phyloP scores from a whole-genome alignment of 345 rosid species.

The Syzygium oleosum region DNA sequence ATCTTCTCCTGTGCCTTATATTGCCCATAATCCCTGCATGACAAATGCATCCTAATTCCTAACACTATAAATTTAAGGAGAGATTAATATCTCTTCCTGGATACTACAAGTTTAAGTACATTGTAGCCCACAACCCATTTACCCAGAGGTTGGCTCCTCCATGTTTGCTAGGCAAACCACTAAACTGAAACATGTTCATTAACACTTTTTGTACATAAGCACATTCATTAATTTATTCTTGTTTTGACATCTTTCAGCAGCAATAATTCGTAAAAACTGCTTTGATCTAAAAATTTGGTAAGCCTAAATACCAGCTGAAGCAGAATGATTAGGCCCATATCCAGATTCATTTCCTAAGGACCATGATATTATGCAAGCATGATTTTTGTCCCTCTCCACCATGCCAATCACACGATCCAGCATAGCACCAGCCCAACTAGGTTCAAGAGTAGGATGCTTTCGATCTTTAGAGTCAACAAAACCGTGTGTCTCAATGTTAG shows the following conservation, averaged over 20 bases:
- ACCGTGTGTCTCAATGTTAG: constrained; percentile 98
- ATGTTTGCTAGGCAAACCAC: not conserved
- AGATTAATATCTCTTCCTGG: not conserved
- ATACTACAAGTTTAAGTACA: not conserved
- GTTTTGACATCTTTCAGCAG: not conserved
- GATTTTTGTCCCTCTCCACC: constrained; percentile 99
- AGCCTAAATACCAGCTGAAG: constrained; percentile 63
- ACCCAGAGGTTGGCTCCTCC: not conserved
- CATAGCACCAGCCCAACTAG: constrained; percentile 92
- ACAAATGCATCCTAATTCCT: not conserved
- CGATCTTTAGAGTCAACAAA: constrained; percentile 63
- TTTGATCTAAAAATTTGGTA: not conserved
- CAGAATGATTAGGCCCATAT: constrained; percentile 97
- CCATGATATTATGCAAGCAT: constrained; percentile 86
- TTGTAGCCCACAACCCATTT: not conserved
- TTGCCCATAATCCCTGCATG: not conserved
- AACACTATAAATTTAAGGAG: not conserved
- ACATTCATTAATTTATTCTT: not conserved
- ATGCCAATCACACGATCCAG: constrained; percentile 92
- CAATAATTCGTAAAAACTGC: not conserved
- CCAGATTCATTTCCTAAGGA: constrained; percentile 94
- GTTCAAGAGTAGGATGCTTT: constrained; percentile 85
- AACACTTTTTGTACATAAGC: not conserved
- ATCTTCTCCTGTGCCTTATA: not conserved
- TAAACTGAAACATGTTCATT: not conserved